Evolutionary conservation across 2,329 filamentous ascomycete genomes (phyloP).

Genomic region (Pseudogymnoascus sp.): DNA sequence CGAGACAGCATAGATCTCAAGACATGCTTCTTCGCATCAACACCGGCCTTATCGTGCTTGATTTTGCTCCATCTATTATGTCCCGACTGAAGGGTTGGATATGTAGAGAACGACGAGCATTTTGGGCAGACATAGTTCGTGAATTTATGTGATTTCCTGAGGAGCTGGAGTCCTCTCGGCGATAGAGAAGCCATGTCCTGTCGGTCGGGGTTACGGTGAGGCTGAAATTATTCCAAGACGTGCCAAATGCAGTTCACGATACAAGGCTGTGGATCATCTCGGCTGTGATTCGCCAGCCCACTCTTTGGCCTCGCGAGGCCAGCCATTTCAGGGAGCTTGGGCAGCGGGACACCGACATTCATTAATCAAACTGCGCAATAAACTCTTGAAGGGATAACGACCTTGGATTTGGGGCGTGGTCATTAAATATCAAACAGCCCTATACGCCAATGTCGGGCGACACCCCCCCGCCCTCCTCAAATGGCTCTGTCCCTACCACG

Average conservation of each 20-base stretch:
- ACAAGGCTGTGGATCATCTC: constrained; percentile 4
- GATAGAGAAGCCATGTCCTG: constrained; percentile 6
- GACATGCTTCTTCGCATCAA: constrained; percentile 70
- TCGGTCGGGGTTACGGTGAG: neutral
- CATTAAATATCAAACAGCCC: neutral
- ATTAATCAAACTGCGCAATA: neutral
- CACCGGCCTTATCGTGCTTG: constrained; percentile 85
- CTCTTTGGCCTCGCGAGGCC: constrained; percentile 5
- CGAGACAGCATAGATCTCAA: constrained; percentile 61
- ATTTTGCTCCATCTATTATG: constrained; percentile 97
- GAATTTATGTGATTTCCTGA: neutral
- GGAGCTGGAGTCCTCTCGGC: neutral
- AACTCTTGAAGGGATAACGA: constrained; percentile 2
- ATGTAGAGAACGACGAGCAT: constrained; percentile 35
- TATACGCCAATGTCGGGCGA: constrained; percentile 24
- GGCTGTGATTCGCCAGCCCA: constrained; percentile 7
- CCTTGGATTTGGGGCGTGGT: neutral
- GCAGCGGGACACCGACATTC: constrained; percentile 1
- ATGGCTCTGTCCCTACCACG: constrained; percentile 28
- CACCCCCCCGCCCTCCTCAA: constrained; percentile 22
- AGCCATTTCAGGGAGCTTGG: neutral
- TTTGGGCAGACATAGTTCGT: constrained; percentile 17
- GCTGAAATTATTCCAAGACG: constrained; percentile 7
- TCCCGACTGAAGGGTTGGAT: constrained; percentile 47
- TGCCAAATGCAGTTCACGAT: neutral